A percentile compares a stretch with the other conserved stretches of the same genome.
phyloP scores from a whole-genome alignment of 2,329 filamentous ascomycete genomes.

The Monosporascus sp. region DNA sequence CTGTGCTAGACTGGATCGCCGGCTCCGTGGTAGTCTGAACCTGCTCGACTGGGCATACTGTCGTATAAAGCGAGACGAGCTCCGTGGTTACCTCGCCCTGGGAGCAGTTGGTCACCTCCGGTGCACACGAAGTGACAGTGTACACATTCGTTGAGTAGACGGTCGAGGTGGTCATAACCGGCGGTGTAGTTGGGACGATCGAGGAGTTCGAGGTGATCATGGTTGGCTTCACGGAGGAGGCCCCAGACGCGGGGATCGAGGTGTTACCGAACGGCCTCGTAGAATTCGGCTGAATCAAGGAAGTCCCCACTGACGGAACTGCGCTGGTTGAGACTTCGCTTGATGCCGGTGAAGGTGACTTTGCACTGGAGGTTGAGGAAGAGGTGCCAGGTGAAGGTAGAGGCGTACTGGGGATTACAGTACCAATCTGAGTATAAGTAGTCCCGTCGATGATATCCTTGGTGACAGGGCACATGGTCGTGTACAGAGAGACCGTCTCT shows the following conservation, averaged over 20 bases:
- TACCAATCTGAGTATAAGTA: slow-evolving; percentile 15
- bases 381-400: background rate
- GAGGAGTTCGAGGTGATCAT: slow-evolving; percentile 8
- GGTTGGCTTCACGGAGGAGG: slow-evolving; percentile 1
- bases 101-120: slow-evolving; percentile 21
- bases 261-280: slow-evolving; percentile 12
- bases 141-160: slow-evolving; percentile 25
- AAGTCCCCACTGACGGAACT: slow-evolving; percentile 7
- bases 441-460: slow-evolving; percentile 23
- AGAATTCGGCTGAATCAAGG: slow-evolving; percentile 10
- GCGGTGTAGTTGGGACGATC: slow-evolving; percentile 2
- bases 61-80: slow-evolving; percentile 25
- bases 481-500: slow-evolving; percentile 23
- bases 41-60: slow-evolving; percentile 20
- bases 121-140: slow-evolving; percentile 22
- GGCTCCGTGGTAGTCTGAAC: slow-evolving; percentile 5
- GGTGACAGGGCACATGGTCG: slow-evolving; percentile 26
- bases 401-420: slow-evolving; percentile 3
- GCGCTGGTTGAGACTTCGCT: slow-evolving; percentile 3
- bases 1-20: background rate
- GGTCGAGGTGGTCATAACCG: slow-evolving; percentile 19
- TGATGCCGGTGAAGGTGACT: background rate
- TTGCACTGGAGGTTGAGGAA: background rate
- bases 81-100: slow-evolving; percentile 24
- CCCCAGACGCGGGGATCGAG: slow-evolving; percentile 4